Evolutionary conservation across 164 flowering plant genomes (phyloP).

Genomic region (Euptelea pleiosperma): DNA sequence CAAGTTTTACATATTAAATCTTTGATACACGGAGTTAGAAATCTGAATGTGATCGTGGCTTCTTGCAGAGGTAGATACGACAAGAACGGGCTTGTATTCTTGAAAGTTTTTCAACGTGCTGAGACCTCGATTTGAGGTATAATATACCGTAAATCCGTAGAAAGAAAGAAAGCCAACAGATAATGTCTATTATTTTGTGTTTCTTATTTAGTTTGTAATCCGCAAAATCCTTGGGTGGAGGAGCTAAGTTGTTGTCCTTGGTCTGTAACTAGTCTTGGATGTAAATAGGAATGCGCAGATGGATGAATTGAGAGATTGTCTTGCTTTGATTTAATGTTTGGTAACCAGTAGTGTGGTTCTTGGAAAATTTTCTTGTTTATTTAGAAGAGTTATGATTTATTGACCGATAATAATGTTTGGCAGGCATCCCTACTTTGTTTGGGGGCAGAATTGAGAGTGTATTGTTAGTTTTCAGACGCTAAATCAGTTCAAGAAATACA

Average conservation of each 20-base stretch:
- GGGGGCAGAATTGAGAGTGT: constrained; percentile 22
- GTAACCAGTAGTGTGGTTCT: background rate
- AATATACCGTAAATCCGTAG: constrained; percentile 10
- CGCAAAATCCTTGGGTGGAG: too few relatives aligned
- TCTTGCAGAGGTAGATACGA: constrained; percentile 23
- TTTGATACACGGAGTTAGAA: background rate
- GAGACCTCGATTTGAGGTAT: constrained; percentile 21
- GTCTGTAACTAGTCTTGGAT: constrained; percentile 16
- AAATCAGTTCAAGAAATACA: constrained; percentile 11
- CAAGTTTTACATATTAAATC: constrained; percentile 7
- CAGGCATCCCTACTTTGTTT: constrained; percentile 32
- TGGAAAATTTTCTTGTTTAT: background rate
- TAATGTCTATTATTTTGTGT: constrained; percentile 5
- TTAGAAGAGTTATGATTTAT: background rate
- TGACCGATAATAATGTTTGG: constrained; percentile 19
- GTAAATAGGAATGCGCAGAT: constrained; percentile 19
- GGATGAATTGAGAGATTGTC: constrained; percentile 19
- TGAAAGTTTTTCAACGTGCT: constrained; percentile 7
- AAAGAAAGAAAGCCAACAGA: constrained; percentile 17
- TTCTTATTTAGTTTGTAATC: constrained; percentile 6
- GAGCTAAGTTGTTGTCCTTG: constrained; percentile 7
- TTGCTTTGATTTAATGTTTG: constrained; percentile 2
- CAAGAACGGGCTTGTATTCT: constrained; percentile 1
- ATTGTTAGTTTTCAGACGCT: constrained; percentile 15
- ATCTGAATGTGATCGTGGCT: background rate